phyloP scores from a whole-genome alignment of 805 yeast genomes.

The Metschnikowia arizonensis region DNA sequence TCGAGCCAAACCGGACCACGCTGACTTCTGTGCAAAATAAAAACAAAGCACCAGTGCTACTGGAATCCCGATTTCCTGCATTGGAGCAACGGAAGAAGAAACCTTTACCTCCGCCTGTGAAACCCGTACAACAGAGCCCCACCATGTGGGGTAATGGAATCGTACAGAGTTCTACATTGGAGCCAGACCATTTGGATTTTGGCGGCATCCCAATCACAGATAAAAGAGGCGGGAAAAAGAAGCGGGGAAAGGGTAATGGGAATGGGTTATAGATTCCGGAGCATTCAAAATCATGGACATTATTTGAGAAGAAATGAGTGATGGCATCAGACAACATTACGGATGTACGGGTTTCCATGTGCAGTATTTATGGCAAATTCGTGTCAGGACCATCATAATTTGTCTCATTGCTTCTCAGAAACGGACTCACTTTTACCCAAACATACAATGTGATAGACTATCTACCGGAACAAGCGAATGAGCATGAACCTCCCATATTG shows the following conservation, averaged over 20 bases:
- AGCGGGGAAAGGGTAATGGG: neutral
- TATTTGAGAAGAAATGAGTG: too few relatives aligned
- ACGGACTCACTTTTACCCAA: too few relatives aligned
- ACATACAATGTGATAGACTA: too few relatives aligned
- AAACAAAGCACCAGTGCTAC: conserved; percentile 21
- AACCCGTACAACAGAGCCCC: conserved; percentile 32
- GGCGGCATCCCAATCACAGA: conserved; percentile 20
- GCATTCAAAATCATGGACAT: too few relatives aligned
- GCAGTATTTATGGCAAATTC: too few relatives aligned
- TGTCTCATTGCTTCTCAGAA: too few relatives aligned
- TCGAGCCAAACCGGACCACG: conserved; percentile 18
- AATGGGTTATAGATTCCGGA: too few relatives aligned
- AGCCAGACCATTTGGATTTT: conserved; percentile 8
- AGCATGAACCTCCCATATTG: too few relatives aligned
- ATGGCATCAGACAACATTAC: too few relatives aligned
- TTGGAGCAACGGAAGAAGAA: conserved; percentile 37
- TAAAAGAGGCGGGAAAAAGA: conserved; percentile 17
- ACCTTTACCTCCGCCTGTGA: conserved; percentile 53
- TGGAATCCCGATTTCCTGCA: conserved; percentile 46
- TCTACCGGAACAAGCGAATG: too few relatives aligned
- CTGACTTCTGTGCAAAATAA: conserved; percentile 21
- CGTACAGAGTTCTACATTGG: conserved; percentile 5
- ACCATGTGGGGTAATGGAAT: conserved; percentile 18
- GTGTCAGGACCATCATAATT: too few relatives aligned
- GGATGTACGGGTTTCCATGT: too few relatives aligned